Conservation (phyloP, 257 asterid species). For the Petunia axillaris region DNA sequence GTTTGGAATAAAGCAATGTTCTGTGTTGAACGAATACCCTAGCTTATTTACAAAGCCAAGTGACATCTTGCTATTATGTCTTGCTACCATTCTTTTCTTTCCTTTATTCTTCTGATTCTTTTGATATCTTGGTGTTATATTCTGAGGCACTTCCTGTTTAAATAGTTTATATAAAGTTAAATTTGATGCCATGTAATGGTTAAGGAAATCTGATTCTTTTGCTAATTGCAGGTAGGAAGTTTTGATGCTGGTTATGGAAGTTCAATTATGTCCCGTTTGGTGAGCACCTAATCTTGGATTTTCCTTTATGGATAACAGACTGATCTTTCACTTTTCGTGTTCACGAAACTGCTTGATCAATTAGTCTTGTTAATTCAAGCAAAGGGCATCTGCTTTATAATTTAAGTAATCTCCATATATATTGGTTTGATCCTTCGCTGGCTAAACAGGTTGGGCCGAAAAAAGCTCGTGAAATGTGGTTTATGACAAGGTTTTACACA, state of each 20-base stretch:
- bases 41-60: neutral
- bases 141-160: neutral
- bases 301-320: neutral
- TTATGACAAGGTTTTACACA: slow-evolving; percentile 73
- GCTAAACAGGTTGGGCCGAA: slow-evolving; percentile 79
- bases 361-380: neutral
- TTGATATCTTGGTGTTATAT: neutral
- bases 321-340: neutral
- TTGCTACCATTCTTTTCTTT: neutral
- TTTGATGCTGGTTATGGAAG: slow-evolving; percentile 98
- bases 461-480: slow-evolving; percentile 95
- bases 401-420: neutral
- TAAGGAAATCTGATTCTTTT: slow-evolving; percentile 20
- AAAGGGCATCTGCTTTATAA: neutral
- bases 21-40: neutral
- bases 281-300: slow-evolving; percentile 32
- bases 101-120: neutral
- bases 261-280: slow-evolving; percentile 91
- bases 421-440: slow-evolving; percentile 16
- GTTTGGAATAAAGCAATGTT: neutral
- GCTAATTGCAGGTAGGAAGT: slow-evolving; percentile 81
- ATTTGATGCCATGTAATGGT: neutral
- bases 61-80: neutral
- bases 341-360: neutral
- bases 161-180: neutral